These are phyloP conservation scores for Climacium dendroides DNA, from an alignment of 225 moss, liverwort and hornwort species.

Conservation along the genomic window DNA sequence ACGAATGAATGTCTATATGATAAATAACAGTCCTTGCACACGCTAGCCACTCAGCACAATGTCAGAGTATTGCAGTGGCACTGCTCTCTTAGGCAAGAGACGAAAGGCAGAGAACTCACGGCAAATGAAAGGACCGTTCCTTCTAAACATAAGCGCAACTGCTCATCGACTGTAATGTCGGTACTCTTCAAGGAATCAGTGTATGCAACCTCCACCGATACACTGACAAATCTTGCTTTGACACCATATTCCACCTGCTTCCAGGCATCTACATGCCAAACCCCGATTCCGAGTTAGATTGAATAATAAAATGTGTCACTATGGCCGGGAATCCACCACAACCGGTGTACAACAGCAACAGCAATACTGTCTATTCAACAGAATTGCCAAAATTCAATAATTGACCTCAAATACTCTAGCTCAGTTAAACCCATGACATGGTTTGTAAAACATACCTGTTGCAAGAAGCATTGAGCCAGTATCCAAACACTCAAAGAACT, in stretches of 20 bases:
- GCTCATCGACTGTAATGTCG: slow-evolving; percentile 24
- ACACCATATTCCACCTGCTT: slow-evolving; percentile 92
- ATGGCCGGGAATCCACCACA: background rate
- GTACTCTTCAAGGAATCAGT: slow-evolving; percentile 4
- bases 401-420: background rate
- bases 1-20: background rate
- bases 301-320: background rate
- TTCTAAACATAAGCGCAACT: slow-evolving; percentile 45
- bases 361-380: background rate
- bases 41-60: background rate
- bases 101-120: slow-evolving; percentile 32
- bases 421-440: background rate
- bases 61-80: background rate
- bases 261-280: slow-evolving; percentile 42
- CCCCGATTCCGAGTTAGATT: background rate
- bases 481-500: slow-evolving; percentile 98
- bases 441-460: slow-evolving; percentile 36
- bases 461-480: slow-evolving; percentile 68
- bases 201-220: slow-evolving; percentile 54
- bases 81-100: background rate
- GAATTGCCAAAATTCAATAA: background rate
- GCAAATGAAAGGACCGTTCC: slow-evolving; percentile 46
- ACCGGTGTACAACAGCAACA: background rate
- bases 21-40: background rate
- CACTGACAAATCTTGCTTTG: slow-evolving; percentile 59